Percentiles rank a stretch among this genome's conserved stretches.
phyloP scores from a whole-genome alignment of 306 rosid genomes.

The Geum urbanum region DNA sequence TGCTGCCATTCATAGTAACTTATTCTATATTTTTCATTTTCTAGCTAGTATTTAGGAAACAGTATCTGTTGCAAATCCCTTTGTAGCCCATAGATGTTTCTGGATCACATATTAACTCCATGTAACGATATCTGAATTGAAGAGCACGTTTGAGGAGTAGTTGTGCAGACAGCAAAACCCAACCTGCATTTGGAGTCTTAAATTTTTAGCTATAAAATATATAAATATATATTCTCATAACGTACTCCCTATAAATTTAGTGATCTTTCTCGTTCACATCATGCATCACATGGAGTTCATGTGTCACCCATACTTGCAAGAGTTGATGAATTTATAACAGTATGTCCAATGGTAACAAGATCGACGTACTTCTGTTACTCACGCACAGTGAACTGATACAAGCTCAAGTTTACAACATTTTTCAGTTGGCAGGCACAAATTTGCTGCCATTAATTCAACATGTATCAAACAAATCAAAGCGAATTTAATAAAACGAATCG shows the following conservation, averaged over 20 bases:
- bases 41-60: no score
- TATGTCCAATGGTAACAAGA: neutral
- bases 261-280: constrained; percentile 21
- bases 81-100: neutral
- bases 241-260: neutral
- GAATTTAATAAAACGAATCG: neutral
- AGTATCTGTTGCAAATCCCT: neutral
- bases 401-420: neutral
- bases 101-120: neutral
- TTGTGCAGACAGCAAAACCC: constrained; percentile 22
- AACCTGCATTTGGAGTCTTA: constrained; percentile 24
- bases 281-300: constrained; percentile 35
- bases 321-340: constrained; percentile 5
- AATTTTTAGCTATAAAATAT: constrained; percentile 9
- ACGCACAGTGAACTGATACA: neutral
- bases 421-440: neutral
- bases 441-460: neutral
- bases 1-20: neutral
- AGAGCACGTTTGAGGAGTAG: constrained; percentile 10
- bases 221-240: neutral
- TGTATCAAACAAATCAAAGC: neutral
- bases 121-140: neutral
- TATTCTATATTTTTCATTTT: no score
- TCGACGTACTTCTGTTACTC: no score
- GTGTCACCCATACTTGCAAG: constrained; percentile 41